Conservation (phyloP, 2,329 filamentous ascomycete genomes). For the Boeremia exigua region DNA sequence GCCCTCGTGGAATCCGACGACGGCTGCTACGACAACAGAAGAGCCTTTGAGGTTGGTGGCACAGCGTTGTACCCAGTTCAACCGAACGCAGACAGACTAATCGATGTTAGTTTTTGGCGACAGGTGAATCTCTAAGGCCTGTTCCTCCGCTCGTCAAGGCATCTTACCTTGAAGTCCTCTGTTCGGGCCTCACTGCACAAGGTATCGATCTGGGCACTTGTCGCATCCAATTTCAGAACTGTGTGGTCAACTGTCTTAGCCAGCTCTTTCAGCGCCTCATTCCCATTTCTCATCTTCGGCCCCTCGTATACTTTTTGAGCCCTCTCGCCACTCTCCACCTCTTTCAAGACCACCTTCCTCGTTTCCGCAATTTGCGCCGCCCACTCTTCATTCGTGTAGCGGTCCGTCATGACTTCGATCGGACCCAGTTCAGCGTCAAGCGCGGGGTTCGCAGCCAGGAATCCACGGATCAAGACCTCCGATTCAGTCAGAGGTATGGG, state of each 20-base stretch:
- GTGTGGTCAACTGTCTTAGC: constrained; percentile 56
- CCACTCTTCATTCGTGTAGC: constrained; percentile 56
- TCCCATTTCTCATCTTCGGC: constrained; percentile 35
- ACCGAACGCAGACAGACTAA: constrained; percentile 64
- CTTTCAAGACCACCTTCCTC: constrained; percentile 35
- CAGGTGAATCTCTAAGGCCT: neutral
- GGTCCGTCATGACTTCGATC: constrained; percentile 47
- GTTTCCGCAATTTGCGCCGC: constrained; percentile 49
- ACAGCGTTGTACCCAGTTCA: constrained; percentile 59
- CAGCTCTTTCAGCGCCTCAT: constrained; percentile 36
- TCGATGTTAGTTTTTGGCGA: constrained; percentile 33
- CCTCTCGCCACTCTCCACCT: constrained; percentile 36
- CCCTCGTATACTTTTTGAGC: constrained; percentile 36
- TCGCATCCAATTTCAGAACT: constrained; percentile 57
- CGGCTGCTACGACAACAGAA: constrained; percentile 60
- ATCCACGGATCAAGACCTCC: constrained; percentile 41
- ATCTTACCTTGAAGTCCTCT: constrained; percentile 53
- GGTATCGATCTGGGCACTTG: constrained; percentile 56
- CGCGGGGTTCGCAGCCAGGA: constrained; percentile 42
- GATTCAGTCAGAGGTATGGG: constrained; percentile 40
- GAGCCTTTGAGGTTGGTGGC: constrained; percentile 56
- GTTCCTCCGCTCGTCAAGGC: neutral
- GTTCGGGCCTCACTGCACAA: constrained; percentile 62
- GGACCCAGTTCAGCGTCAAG: constrained; percentile 36
- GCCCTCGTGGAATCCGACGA: constrained; percentile 67